phyloP scores from a whole-genome alignment of 2,329 filamentous ascomycete species.

The Coniochaeta ligniaria region DNA sequence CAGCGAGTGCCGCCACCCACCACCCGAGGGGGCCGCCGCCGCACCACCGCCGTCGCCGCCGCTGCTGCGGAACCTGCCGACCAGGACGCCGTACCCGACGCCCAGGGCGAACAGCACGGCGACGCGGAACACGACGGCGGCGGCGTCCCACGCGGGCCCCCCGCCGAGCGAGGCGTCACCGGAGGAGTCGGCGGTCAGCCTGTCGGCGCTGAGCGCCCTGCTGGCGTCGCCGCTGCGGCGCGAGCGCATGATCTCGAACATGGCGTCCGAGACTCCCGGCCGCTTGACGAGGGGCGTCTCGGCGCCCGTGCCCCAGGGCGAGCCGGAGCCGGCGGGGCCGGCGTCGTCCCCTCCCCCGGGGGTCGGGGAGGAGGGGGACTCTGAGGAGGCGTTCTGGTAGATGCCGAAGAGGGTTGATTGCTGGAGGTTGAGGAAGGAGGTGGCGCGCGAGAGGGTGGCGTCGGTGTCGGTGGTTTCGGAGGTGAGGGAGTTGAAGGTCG shows the following conservation, averaged over 20 bases:
- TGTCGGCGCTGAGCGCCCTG: too few species aligned
- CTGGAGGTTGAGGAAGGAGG: constrained; percentile 79
- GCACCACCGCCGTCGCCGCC: constrained; percentile 51
- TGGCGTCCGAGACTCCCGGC: constrained; percentile 33
- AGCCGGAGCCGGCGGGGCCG: constrained; percentile 50
- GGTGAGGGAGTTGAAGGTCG: constrained; percentile 8
- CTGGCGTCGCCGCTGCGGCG: constrained; percentile 20
- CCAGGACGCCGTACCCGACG: constrained; percentile 72
- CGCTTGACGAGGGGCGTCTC: constrained; percentile 53
- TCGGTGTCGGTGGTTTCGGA: constrained; percentile 14
- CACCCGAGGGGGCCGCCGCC: too few species aligned
- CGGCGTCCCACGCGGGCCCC: background rate
- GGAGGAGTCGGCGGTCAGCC: constrained; percentile 4
- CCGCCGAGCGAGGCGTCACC: background rate
- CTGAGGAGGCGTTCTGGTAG: constrained; percentile 57
- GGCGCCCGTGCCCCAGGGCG: constrained; percentile 73
- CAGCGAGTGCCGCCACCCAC: constrained; percentile 60
- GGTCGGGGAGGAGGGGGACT: constrained; percentile 45
- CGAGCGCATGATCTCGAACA: constrained; percentile 33
- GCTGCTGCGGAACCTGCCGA: constrained; percentile 65
- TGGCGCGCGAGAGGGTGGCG: constrained; percentile 54
- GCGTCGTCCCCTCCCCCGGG: constrained; percentile 29
- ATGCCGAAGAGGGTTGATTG: constrained; percentile 88
- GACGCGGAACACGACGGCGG: constrained; percentile 38
- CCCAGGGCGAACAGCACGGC: constrained; percentile 69